Base-by-base conservation (phyloP, 306 rosid species). In the Citrullus amarus region DNA sequence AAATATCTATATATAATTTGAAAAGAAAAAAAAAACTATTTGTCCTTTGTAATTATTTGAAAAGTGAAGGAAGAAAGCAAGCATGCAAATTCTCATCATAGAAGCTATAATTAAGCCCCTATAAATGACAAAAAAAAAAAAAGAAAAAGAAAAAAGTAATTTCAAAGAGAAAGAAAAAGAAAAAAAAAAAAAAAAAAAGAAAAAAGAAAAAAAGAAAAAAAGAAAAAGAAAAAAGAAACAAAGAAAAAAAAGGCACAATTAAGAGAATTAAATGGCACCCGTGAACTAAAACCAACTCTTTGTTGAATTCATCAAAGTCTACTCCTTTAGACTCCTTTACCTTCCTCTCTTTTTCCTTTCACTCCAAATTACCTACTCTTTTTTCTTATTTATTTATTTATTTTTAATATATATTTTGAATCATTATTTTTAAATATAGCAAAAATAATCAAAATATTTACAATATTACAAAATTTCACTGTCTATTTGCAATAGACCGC, bases 241-340 rank as follows among this genome's bases (percentile, higher is more conserved):
- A 43, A 69, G 10, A 0, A 0, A 43, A 12, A 1, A 0, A 32
- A 14, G 18, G 18, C 17, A 17, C 1, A 15, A 13, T 62, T 5
- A 32, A 32, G 70, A 46, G 57, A 57, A 70, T 70, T 70, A 20
- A 70, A 22, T 46, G 57, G n/a, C 39, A 70, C 76, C 76, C 57
- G 76, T 70, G 38, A 69, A 46, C 57, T 1, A 22, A 70, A 44
- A 70, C 76, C 57, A 46, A 46, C 56, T 44, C 56, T 53, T 32
- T 20, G 18, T 68, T 68, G 10, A 43, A 12, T 4, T 3, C 2
- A 70, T 20, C 32, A 46, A 46, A 70, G 76, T 44, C 76, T 22
- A 70, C 76, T 55, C 75, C 36, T 68, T 68, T 68, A 36, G 3
- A 36, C 48, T 65, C 17, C 14, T 38, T 32, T 6, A 1, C 1